phyloP scores from a whole-genome alignment of 2,329 filamentous ascomycete species.

The Colletotrichum sp. region DNA sequence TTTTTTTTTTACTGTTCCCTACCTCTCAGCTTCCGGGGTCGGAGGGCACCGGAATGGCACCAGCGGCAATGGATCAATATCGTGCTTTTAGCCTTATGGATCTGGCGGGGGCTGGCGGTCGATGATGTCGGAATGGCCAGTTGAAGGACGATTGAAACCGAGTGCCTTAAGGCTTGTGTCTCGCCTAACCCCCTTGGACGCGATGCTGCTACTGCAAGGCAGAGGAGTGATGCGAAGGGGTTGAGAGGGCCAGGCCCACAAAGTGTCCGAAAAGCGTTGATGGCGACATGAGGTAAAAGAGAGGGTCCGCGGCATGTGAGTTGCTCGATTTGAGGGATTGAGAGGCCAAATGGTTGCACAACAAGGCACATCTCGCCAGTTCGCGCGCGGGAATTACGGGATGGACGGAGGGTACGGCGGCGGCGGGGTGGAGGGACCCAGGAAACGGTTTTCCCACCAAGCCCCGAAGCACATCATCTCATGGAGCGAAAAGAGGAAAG shows the following conservation, averaged over 20 bases:
- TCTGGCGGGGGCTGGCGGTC: not conserved
- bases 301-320: not conserved
- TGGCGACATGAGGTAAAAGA: constrained; percentile 10
- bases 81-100: not conserved
- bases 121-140: constrained; percentile 7
- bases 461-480: constrained; percentile 1
- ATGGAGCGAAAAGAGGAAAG: not conserved
- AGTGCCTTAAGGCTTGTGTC: not conserved
- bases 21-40: not conserved
- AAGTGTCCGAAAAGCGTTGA: constrained; percentile 2
- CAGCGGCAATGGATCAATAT: not conserved
- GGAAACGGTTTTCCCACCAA: not conserved
- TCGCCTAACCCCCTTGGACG: not conserved
- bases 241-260: not conserved
- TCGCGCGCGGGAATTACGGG: constrained; percentile 18
- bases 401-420: not conserved
- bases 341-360: not conserved
- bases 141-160: not conserved
- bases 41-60: not conserved
- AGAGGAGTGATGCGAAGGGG: not conserved
- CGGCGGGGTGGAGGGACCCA: not conserved
- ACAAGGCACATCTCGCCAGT: not conserved
- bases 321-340: not conserved
- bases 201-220: not conserved
- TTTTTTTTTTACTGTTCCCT: not conserved